phyloP scores from a whole-genome alignment of 257 asterid species.

The Solanum phureja region DNA sequence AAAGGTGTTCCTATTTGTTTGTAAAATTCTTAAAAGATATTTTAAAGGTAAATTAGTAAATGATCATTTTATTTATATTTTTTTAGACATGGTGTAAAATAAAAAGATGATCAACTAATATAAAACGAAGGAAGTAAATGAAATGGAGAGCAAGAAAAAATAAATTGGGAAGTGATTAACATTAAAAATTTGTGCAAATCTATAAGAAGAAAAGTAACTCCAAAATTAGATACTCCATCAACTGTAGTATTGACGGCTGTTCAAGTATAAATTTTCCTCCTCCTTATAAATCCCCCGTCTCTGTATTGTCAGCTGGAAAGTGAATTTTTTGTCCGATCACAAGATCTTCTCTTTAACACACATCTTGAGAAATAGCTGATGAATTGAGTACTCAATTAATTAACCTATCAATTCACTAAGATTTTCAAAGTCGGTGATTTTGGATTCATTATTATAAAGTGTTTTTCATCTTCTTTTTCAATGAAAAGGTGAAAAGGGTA shows the following conservation, averaged over 20 bases:
- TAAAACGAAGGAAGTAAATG: too few relatives aligned
- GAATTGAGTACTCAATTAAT: not conserved
- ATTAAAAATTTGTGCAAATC: not conserved
- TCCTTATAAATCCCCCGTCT: not conserved
- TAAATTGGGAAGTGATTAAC: not conserved
- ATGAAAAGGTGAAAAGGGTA: not conserved
- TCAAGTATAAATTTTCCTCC: constrained; percentile 5
- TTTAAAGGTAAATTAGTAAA: too few relatives aligned
- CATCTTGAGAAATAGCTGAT: not conserved
- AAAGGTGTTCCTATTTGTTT: too few relatives aligned
- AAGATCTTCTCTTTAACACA: not conserved
- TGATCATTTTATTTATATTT: too few relatives aligned
- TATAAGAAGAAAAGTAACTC: not conserved
- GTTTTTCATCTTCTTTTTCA: not conserved
- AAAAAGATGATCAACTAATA: too few relatives aligned
- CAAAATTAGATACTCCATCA: not conserved
- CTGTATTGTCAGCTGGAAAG: not conserved
- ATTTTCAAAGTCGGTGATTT: not conserved
- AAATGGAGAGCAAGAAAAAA: not conserved
- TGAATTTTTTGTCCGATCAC: not conserved
- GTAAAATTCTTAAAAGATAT: too few relatives aligned
- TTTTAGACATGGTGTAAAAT: fast-evolving
- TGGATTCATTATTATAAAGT: not conserved
- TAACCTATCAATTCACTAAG: not conserved
- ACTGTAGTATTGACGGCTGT: constrained; percentile 43